Evolutionary conservation across 2,329 filamentous ascomycete species (phyloP), one percentile per base, ranked within the genome.

Genomic region (Rhinocladiella mackenziei): DNA sequence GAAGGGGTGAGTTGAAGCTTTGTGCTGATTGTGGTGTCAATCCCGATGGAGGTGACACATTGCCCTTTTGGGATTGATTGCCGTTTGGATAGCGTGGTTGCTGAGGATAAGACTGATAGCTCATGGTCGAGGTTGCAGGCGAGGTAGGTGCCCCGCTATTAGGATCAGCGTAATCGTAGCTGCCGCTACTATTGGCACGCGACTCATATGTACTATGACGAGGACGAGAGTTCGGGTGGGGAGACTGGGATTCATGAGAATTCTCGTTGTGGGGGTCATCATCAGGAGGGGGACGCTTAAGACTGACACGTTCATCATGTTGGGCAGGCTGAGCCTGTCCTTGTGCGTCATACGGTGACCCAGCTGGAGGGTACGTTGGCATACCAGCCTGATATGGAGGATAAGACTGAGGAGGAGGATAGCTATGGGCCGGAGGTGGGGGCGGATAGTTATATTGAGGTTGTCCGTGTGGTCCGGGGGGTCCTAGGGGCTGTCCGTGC

Each of bases 281-380:
- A 45, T 57, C 55, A 53, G 55, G 55, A 52, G 53, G 52, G 43
- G 53, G 51, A 44, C 53, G 51, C 45, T 57, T 56, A 44, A 52
- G 57, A 68, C 70, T 67, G 65, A 73, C 70, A 62, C 66, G 68
- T 58, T 73, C 70, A 56, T 62, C 65, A 61, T 62, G 58, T 62
- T 60, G 45, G 49, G 53, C 43, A 35, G 64, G 64, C 43, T 53
- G 45, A 35, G 64, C 64, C 51, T 60, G 60, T 38, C 65, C 61
- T 58, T 70, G 64, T 54, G 43, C 39, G 39, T 60, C 58, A 55
- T 56, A 54, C 30, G 45, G 46, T 11, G 43, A 44, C 42, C 43
- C 49, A 37, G 45, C 17, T 26, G 46, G 35, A 34, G 40, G 38
- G 25, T 48, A 53, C 15, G 49, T 40, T 15, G 45, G 26, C 15